phyloP scores from a whole-genome alignment of 1,284 basidiomycete genomes.

The Cutaneotrichosporon mucoides region DNA sequence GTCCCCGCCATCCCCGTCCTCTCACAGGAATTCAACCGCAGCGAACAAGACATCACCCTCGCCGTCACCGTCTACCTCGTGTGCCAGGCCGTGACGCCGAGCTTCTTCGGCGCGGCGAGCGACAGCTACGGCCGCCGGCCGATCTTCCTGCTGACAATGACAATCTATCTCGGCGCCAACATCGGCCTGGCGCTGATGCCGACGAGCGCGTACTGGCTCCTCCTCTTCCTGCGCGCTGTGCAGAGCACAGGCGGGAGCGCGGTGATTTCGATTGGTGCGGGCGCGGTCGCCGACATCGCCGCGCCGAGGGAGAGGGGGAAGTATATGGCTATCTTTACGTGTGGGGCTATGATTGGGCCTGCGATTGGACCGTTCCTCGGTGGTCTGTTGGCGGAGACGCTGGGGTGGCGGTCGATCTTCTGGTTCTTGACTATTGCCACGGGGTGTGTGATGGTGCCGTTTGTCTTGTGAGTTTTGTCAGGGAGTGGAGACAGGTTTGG shows the following conservation, averaged over 20 bases:
- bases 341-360: conserved; percentile 12
- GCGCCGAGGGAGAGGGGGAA: conserved; percentile 46
- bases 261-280: conserved; percentile 45
- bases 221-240: conserved; percentile 42
- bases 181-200: conserved; percentile 45
- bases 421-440: conserved; percentile 32
- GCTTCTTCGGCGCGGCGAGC: conserved; percentile 41
- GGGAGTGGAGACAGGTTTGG: no score
- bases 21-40: conserved; percentile 30
- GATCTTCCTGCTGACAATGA: conserved; percentile 41
- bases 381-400: conserved; percentile 24
- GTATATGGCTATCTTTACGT: conserved; percentile 40
- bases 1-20: conserved; percentile 31
- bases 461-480: conserved; percentile 25
- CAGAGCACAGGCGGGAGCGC: conserved; percentile 46
- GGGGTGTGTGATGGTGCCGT: conserved; percentile 3
- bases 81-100: conserved; percentile 47
- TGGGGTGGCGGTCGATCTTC: conserved; percentile 31
- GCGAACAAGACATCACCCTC: conserved; percentile 41
- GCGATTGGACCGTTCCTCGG: conserved; percentile 30
- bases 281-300: conserved; percentile 44
- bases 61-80: conserved; percentile 46
- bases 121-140: conserved; percentile 43
- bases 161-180: conserved; percentile 43
- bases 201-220: conserved; percentile 39